A percentile compares a stretch with the other conserved stretches of the same genome.
phyloP scores from a whole-genome alignment of 495 filamentous ascomycete species.

The Bacidia rubella region DNA sequence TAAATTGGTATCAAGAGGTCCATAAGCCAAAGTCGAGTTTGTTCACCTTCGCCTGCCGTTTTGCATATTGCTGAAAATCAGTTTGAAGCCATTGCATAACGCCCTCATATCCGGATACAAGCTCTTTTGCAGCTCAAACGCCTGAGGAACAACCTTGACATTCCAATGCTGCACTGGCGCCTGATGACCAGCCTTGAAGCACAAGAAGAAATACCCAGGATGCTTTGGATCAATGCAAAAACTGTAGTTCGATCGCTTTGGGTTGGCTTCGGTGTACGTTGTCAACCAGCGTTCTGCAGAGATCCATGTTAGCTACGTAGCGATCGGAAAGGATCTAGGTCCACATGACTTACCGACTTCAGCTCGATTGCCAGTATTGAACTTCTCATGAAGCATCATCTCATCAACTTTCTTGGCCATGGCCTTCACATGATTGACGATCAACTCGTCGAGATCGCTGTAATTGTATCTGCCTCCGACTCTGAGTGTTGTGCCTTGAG shows the following conservation, averaged over 20 bases:
- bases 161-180: constrained; percentile 65
- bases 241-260: constrained; percentile 79
- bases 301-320: constrained; percentile 3
- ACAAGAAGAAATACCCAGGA: constrained; percentile 86
- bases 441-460: constrained; percentile 91
- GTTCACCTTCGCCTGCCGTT: constrained; percentile 26
- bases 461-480: constrained; percentile 81
- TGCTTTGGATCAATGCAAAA: constrained; percentile 89
- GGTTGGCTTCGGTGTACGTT: constrained; percentile 91
- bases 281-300: constrained; percentile 78
- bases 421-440: constrained; percentile 90
- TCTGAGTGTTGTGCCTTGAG: constrained; percentile 68
- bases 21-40: background rate
- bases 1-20: too few species aligned
- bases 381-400: constrained; percentile 85
- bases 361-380: constrained; percentile 60
- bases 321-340: background rate
- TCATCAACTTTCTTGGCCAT: constrained; percentile 98
- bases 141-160: constrained; percentile 80
- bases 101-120: constrained; percentile 88
- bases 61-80: constrained; percentile 46
- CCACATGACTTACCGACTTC: constrained; percentile 60
- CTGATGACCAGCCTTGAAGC: constrained; percentile 78
- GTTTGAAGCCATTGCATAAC: constrained; percentile 77
- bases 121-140: constrained; percentile 73